Conservation (phyloP, 768 basidiomycete genomes). For the Lyophyllum atratum region DNA sequence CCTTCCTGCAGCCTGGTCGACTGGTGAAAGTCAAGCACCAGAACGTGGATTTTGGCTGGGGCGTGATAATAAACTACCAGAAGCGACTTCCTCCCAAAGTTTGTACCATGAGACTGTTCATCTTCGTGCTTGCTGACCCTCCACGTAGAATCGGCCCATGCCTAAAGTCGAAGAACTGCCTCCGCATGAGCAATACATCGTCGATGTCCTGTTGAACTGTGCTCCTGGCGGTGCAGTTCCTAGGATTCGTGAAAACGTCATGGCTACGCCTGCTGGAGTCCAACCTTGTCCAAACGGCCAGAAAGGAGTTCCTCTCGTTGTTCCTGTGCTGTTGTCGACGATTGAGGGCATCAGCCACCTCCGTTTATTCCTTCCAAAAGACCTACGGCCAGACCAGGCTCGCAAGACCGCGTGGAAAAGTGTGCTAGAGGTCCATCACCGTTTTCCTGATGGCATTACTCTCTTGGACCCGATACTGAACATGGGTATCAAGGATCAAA, state of each 20-base stretch:
- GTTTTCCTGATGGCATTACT: slow-evolving; percentile 86
- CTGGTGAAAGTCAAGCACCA: slow-evolving; percentile 88
- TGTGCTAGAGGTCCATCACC: slow-evolving; percentile 82
- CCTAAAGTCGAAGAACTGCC: slow-evolving; percentile 70
- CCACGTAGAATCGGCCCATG: slow-evolving; percentile 60
- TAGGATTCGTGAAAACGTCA: slow-evolving; percentile 56
- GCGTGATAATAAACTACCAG: slow-evolving; percentile 88
- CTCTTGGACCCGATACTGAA: slow-evolving; percentile 91
- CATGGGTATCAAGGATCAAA: slow-evolving; percentile 95
- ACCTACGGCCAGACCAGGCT: slow-evolving; percentile 72
- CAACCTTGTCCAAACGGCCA: slow-evolving; percentile 71
- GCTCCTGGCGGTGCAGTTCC: slow-evolving; percentile 59
- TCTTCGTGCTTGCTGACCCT: not conserved
- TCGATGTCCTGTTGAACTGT: slow-evolving; percentile 90
- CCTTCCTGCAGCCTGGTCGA: slow-evolving; percentile 90
- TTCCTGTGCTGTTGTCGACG: slow-evolving; percentile 87
- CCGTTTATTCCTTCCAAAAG: slow-evolving; percentile 88
- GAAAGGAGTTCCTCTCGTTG: slow-evolving; percentile 82
- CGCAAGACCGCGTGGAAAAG: slow-evolving; percentile 90
- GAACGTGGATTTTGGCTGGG: slow-evolving; percentile 95
- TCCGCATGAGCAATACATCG: slow-evolving; percentile 88
- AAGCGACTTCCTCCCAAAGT: slow-evolving; percentile 87
- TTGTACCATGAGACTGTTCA: not conserved
- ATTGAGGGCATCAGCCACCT: slow-evolving; percentile 86
- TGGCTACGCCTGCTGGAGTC: slow-evolving; percentile 68